Conservation (phyloP, 805 yeast species). For the Priceomyces carsonii region DNA sequence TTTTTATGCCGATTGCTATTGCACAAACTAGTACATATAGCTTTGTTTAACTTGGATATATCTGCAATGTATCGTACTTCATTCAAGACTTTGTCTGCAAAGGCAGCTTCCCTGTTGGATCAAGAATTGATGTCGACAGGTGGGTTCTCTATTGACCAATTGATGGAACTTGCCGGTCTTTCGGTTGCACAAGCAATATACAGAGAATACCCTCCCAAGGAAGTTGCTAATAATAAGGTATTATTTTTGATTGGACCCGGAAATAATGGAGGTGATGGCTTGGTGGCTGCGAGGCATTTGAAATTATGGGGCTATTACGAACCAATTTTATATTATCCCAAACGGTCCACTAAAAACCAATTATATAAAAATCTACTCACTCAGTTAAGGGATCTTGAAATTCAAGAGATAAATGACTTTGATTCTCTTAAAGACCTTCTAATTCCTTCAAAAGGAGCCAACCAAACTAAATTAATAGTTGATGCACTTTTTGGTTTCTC, state of each 20-base stretch:
- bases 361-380: constrained; percentile 60
- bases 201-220: constrained; percentile 59
- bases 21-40: too few relatives aligned
- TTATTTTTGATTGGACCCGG: constrained; percentile 92
- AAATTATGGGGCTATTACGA: constrained; percentile 69
- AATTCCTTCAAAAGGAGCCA: constrained; percentile 1
- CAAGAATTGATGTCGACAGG: constrained; percentile 82
- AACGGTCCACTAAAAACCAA: constrained; percentile 50
- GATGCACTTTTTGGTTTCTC: constrained; percentile 95
- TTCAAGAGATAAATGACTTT: constrained; percentile 52
- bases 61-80: constrained; percentile 8
- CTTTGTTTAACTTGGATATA: too few relatives aligned
- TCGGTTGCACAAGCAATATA: constrained; percentile 89
- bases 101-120: constrained; percentile 76
- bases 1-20: too few relatives aligned
- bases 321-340: constrained; percentile 82
- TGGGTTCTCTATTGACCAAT: constrained; percentile 80
- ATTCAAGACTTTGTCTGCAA: constrained; percentile 35
- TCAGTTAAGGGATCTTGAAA: constrained; percentile 67
- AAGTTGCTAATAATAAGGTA: constrained; percentile 37
- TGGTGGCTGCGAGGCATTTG: constrained; percentile 92
- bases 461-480: constrained; percentile 43
- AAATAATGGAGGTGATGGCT: constrained; percentile 95
- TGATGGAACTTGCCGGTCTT: constrained; percentile 96
- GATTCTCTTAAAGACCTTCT: constrained; percentile 25